These are phyloP conservation scores for Fomitopsis serialis DNA, from an alignment of 768 basidiomycete genomes.

Conservation along the genomic window DNA sequence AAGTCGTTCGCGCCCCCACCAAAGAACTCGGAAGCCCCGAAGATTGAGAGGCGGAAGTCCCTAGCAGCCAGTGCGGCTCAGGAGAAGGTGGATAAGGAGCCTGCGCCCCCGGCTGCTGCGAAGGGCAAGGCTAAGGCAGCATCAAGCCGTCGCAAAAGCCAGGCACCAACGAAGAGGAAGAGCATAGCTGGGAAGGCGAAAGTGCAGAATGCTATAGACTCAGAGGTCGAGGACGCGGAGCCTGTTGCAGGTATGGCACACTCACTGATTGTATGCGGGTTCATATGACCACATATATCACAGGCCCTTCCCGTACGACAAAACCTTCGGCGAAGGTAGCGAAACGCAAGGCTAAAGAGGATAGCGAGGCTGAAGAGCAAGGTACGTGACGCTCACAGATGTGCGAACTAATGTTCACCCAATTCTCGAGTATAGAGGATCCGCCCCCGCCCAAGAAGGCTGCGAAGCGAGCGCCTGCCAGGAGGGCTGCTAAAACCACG, in stretches of 20 bases:
- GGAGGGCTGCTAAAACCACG: neutral
- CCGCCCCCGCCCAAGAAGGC: neutral
- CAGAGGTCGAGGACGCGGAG: neutral
- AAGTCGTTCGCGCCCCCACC: neutral
- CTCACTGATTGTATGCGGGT: neutral
- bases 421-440: neutral
- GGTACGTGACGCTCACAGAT: no score
- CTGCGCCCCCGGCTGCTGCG: neutral
- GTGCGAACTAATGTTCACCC: no score
- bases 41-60: neutral
- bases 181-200: neutral
- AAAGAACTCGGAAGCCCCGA: neutral
- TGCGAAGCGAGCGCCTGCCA: neutral
- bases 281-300: no score
- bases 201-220: neutral
- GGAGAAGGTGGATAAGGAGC: neutral
- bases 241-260: neutral
- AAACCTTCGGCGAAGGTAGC: neutral
- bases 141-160: neutral
- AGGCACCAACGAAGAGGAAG: neutral
- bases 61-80: neutral
- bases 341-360: neutral
- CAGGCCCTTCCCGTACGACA: neutral
- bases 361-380: neutral
- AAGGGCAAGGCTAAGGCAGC: neutral